Base-by-base conservation (phyloP, 1,284 basidiomycete species). In the Coniferiporia weirii region DNA sequence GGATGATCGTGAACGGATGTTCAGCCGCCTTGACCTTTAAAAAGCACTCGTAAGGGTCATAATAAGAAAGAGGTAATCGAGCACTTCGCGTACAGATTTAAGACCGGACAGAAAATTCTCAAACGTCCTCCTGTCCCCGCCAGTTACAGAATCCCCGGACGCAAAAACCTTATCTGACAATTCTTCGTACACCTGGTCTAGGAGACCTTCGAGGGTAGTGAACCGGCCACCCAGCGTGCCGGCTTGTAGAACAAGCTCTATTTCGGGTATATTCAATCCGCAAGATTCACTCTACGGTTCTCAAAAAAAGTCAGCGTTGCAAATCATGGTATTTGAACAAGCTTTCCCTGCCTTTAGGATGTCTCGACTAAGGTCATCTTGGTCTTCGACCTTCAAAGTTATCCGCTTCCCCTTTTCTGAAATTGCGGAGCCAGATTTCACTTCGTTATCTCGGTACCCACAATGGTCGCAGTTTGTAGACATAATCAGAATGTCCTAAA, bases 171-270 rank as follows among this genome's bases (percentile, higher is more conserved):
- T 98, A 65, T 91, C 87, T 20, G 88, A 89, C 8, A 99, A 82
- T 71, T 99, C 96, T 65, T 97, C 95, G 75, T 96, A 95, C 15
- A 99, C 84, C 70, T 98, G 97, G 64, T 92, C 85, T 48, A 99
- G 77, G 60, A 99, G 87, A 38, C 97, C 97, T 73, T 99, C 97
- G 22, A 98, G 78, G 1, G 97, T 99, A 0, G 97, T 99, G 76
- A 99, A 99, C 9, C 97, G 84, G n/a, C 96, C 97, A 19, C 97
- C 97, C 1, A 99, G 83, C 0, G 97, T 99, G 12, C 97, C 97
- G 2, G 94, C 87, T 59, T 93, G 85, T 5, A 99, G 82, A 5
- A 89, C 84, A 12, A 99, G 86, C 60, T 98, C 93, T 65, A 99
- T 98, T 70, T 99, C 96, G 1, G 97, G 96, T 55, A 99, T 95